Evolutionary conservation across 306 rosid genomes (phyloP).

Genomic region (Trichosanthes truncata): DNA sequence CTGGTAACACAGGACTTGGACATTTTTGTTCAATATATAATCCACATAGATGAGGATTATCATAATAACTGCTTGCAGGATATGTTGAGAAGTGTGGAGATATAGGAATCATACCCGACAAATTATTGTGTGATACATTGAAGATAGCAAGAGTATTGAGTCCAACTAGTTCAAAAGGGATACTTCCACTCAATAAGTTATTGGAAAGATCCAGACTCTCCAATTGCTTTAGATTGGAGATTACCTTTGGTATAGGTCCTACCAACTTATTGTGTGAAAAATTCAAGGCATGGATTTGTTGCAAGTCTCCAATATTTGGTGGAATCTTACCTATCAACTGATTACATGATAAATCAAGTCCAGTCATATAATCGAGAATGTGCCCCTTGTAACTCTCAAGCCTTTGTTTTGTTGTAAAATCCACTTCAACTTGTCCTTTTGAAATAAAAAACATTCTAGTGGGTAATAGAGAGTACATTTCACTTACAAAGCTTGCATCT

Average conservation of each 20-base stretch:
- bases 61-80: neutral
- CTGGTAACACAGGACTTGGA: too few relatives aligned
- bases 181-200: neutral
- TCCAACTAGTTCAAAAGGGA: neutral
- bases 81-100: neutral
- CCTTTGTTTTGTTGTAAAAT: neutral
- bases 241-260: too few relatives aligned
- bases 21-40: too few relatives aligned
- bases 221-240: too few relatives aligned
- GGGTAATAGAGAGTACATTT: too few relatives aligned
- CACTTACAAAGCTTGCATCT: too few relatives aligned
- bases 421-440: neutral
- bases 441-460: too few relatives aligned
- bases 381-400: neutral
- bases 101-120: too few relatives aligned
- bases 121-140: too few relatives aligned
- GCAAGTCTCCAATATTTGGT: neutral
- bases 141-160: neutral
- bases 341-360: slow-evolving; percentile 4
- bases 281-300: too few relatives aligned
- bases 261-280: too few relatives aligned
- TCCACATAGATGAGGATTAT: neutral
- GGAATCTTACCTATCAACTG: neutral
- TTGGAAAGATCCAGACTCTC: neutral
- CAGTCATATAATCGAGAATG: neutral